Evolutionary conservation across 345 rosid genomes (phyloP), one percentile per base, ranked within the genome.

Genomic region (Hibiscus syriacus): DNA sequence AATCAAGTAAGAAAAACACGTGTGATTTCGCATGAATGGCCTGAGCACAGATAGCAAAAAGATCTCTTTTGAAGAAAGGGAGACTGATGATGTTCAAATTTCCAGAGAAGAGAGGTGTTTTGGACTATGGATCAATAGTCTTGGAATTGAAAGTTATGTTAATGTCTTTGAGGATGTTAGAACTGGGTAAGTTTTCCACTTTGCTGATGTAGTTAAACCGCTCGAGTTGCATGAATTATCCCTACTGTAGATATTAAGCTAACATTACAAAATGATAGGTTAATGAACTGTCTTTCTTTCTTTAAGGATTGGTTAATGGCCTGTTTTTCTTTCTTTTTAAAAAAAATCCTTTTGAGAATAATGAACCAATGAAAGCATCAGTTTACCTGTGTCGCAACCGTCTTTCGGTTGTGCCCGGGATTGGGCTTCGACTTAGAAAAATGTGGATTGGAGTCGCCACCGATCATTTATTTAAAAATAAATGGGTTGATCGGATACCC

Each of bases 111-210:
- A 90, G 78, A 86, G 97, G 81, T 90, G 97, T 74, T 93, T 82
- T 52, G 85, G 98, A 48, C 76, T 90, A 54, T 93, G 98, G 97
- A 90, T 93, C 76, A 93, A 89, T 74, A 87, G 98, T 73, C 85
- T 87, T n/a, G 94, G 94, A 68, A 80, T 88, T 70, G 75, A 26
- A 43, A 87, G 80, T 74, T 93, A 89, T 75, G 86, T 86, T 71
- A 90, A 90, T 70, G 90, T 90, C 49, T 93, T 93, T 55, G 91
- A 93, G 80, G 98, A 93, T 79, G 89, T 90, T 60, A 86, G 95
- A 76, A 84, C 76, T 79, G 97, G 98, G 98, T 90, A 54, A 79
- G 82, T 70, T 2, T 60, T 68, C 13, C 9, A 65, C 34, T 65
- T 45, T 1, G 2, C 55, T 55, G 70, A 36, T 34, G 25, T 59